Evolutionary conservation across 768 basidiomycete genomes (phyloP), one percentile per base, ranked within the genome.

Genomic region (Auricularia cornea): DNA sequence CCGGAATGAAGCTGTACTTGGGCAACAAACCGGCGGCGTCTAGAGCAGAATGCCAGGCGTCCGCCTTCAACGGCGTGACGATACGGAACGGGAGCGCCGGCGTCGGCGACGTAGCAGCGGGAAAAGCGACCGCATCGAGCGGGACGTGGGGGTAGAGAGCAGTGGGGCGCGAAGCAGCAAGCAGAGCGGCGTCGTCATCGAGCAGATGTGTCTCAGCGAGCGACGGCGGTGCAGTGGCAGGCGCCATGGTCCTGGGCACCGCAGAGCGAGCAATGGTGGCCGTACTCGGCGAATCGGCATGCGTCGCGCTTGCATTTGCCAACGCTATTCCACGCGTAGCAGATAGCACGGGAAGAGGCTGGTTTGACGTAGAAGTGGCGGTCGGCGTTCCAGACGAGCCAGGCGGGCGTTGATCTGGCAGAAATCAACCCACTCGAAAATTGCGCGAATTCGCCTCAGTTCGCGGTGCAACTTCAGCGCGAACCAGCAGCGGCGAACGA

Each of bases 111-210:
- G 44, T 48, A 18, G 23, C 16, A 48, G 16, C 44, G 6, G 23
- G 6, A 48, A 18, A 3, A 18, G 18, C 11, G 23, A 23, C 12
- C 12, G 44, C 44, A 48, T 48, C 44, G 23, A 48, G 44, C 44
- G 44, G 18, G 1, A 18, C 44, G 44, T 48, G 12, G 44, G 11
- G 12, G 44, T 48, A 10, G 44, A 29, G 70, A 60, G 10, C 65
- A 65, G 16, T 71, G 69, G 33, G n/a, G 10, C 44, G 20, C 6
- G 10, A 23, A 48, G 44, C 44, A 48, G 44, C 44, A 23, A 18
- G 44, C 44, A 12, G 44, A 6, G 44, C 16, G 12, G 11, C 44
- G 44, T 14, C 18, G 20, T 8, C 38, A 40, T 8, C 44, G 44
- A 1, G 44, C 12, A 20, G 44, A 20, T 18, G 44, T 10, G 23